phyloP scores from a whole-genome alignment of 1,284 basidiomycete species.

The Abortiporus biennis region DNA sequence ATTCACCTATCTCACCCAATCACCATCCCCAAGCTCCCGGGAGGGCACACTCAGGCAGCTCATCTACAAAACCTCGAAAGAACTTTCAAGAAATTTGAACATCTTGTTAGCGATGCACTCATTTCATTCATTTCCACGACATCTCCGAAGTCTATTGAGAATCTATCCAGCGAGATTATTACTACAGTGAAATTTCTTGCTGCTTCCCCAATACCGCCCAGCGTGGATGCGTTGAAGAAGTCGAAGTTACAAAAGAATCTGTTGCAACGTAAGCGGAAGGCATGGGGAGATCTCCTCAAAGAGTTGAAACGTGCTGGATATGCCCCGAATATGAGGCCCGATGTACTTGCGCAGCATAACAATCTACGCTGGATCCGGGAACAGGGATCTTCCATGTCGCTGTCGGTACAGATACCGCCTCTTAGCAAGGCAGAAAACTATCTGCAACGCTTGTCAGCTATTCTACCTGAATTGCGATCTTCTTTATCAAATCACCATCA shows the following conservation, averaged over 20 bases:
- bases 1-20: conserved; percentile 5
- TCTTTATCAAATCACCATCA: conserved; percentile 68
- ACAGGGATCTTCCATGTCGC: no score
- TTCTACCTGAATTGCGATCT: conserved; percentile 65
- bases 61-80: conserved; percentile 37
- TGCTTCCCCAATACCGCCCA: conserved; percentile 40
- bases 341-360: conserved; percentile 59
- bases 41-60: conserved; percentile 8
- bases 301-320: conserved; percentile 84
- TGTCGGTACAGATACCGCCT: no score
- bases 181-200: conserved; percentile 60
- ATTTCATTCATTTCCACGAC: conserved; percentile 33
- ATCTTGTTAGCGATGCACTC: conserved; percentile 37
- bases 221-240: conserved; percentile 51
- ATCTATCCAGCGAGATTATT: conserved; percentile 75
- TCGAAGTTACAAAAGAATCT: conserved; percentile 74
- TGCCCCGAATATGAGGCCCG: conserved; percentile 66
- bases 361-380: conserved; percentile 65
- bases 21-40: conserved; percentile 9
- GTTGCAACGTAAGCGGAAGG: conserved; percentile 83
- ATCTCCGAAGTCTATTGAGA: conserved; percentile 42
- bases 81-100: conserved; percentile 44
- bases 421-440: conserved; percentile 56
- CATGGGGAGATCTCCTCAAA: conserved; percentile 88
- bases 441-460: conserved; percentile 63